Percentiles rank a stretch among this genome's conserved stretches.
Evolutionary conservation across 768 basidiomycete species (phyloP).

Genomic region (Lactarius quietus): DNA sequence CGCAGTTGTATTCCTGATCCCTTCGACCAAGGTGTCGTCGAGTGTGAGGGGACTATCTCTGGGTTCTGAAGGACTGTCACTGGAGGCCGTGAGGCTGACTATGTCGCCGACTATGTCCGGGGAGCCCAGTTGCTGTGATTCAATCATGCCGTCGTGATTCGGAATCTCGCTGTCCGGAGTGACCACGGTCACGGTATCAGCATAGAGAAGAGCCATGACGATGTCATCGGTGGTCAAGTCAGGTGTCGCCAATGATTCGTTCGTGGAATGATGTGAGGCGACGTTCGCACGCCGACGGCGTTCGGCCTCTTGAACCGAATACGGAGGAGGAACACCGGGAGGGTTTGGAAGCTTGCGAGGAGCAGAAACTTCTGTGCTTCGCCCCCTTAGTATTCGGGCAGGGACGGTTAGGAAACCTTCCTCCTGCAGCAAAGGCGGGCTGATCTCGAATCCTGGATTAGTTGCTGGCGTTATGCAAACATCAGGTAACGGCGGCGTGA

Average conservation of each 20-base stretch:
- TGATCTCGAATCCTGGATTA: neutral
- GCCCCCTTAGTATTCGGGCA: neutral
- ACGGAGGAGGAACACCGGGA: neutral
- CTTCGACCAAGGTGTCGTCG: conserved; percentile 24
- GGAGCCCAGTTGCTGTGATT: neutral
- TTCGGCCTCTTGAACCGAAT: neutral
- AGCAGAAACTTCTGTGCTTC: neutral
- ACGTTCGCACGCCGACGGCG: conserved; percentile 1
- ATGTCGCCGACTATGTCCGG: neutral
- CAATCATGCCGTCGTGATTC: neutral
- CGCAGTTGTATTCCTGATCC: conserved; percentile 25
- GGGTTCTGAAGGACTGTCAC: neutral
- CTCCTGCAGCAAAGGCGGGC: conserved; percentile 1
- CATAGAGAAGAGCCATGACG: neutral
- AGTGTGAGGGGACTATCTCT: neutral
- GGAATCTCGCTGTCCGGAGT: neutral
- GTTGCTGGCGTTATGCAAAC: neutral
- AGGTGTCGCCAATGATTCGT: neutral
- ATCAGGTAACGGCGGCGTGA: neutral
- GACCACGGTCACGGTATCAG: neutral
- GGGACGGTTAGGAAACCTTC: conserved; percentile 18
- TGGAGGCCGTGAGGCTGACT: neutral
- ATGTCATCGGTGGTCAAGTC: neutral
- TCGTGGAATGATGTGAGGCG: neutral
- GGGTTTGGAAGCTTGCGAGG: conserved; percentile 14